These are phyloP conservation scores for Globisporangium paddicum DNA, from an alignment of 352 stramenopile species.

Conservation along the genomic window DNA sequence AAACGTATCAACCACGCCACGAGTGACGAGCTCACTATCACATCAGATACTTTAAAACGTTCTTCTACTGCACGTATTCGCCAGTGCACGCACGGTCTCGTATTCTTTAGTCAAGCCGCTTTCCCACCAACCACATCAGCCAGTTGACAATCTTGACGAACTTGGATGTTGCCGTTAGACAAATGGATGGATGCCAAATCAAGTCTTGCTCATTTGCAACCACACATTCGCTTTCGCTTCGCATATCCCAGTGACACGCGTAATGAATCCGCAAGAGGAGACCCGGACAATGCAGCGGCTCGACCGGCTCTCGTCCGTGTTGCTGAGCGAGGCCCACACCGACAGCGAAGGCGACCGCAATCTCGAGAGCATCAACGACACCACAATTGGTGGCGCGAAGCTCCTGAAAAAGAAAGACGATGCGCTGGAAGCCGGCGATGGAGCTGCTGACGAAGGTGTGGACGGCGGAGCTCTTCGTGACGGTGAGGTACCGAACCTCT, in stretches of 20 bases:
- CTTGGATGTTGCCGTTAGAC: not conserved
- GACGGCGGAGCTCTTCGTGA: conserved; percentile 20
- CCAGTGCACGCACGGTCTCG: not conserved
- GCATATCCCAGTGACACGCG: not conserved
- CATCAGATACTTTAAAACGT: too few relatives aligned
- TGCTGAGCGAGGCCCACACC: not conserved
- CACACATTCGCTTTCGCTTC: not conserved
- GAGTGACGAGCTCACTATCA: not conserved
- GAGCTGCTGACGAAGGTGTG: too few relatives aligned
- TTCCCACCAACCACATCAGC: not conserved
- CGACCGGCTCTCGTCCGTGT: not conserved
- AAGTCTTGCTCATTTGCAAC: too few relatives aligned
- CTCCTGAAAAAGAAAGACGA: too few relatives aligned
- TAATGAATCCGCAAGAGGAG: not conserved
- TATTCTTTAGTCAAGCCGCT: not conserved
- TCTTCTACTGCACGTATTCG: too few relatives aligned
- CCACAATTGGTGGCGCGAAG: too few relatives aligned
- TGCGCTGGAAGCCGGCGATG: too few relatives aligned
- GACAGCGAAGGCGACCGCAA: not conserved
- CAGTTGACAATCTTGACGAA: not conserved
- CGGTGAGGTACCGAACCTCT: conserved; percentile 50
- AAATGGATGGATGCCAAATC: too few relatives aligned
- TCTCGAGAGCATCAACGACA: too few relatives aligned
- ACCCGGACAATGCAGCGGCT: not conserved
- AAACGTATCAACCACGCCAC: too few relatives aligned